Base-by-base conservation (phyloP, 2,329 filamentous ascomycete species). In the Decorospora gaudefroyi region DNA sequence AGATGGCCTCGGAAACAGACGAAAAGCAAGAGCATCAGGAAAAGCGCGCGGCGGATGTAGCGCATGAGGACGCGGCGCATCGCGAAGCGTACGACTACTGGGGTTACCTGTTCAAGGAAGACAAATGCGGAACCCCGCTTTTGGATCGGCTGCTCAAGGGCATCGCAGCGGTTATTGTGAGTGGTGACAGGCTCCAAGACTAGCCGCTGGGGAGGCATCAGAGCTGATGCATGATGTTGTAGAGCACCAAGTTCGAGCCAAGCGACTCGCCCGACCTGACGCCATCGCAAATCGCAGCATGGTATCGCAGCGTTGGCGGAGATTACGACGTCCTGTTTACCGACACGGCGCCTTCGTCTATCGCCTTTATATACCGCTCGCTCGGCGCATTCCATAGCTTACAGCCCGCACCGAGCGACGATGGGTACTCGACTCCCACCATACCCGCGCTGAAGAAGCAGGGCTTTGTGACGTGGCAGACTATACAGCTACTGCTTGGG, bases 401-500 rank as follows among this genome's bases (percentile, higher is more conserved):
- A 18, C 88, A 95, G 57, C 89, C 89, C 1, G 82, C 82, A 1
- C 69, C 71, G 33, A 80, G 83, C 26, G 67, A 69, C 32, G 79
- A 85, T 59, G 82, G 88, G 51, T 96, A 88, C 67, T 80, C 80
- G 3, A 76, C 84, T 0, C 93, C 92, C 0, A 84, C 81, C 0
- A 80, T 96, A 28, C 93, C 93, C 0, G 88, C 90, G 10, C 74
- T 99, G 42, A 95, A 92, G 23, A 77, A 80, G 0, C 82, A 83
- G 62, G 93, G 93, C 27, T 99, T 95, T 69, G 88, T 92, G 29
- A 85, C 89, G 67, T 99, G 92, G 92, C 87, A 96, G 74, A 90
- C 88, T 0, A 87, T 97, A 42, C 90, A 97, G 72, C 80, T 96
- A 15, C 76, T 97, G 23, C 80, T 97, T 1, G 88, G 85, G 1